Conservation (phyloP, 2,329 filamentous ascomycete species). For the Blastomyces parvus region DNA sequence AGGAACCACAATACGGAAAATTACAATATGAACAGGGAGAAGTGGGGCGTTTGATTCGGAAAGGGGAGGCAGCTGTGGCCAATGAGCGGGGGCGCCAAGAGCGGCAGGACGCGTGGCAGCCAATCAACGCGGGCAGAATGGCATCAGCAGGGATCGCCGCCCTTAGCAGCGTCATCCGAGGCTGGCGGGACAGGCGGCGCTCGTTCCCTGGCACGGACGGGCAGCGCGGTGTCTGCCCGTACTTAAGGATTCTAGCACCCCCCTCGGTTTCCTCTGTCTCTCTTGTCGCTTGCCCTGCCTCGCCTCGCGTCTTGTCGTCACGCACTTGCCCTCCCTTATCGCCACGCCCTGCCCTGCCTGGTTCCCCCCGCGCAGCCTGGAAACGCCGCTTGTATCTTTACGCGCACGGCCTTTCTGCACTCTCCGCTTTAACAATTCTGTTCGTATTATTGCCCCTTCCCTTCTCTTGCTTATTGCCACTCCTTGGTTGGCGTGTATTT, state of each 20-base stretch:
- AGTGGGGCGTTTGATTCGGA: slow-evolving; percentile 12
- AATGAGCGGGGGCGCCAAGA: neutral
- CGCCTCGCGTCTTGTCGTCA: slow-evolving; percentile 16
- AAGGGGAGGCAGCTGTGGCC: neutral
- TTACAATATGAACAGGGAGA: slow-evolving; percentile 10
- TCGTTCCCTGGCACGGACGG: slow-evolving; percentile 21
- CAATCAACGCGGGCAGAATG: slow-evolving; percentile 26
- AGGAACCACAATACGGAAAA: neutral
- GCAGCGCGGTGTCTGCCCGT: slow-evolving; percentile 27
- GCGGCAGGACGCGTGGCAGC: slow-evolving; percentile 22
- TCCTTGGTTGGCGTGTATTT: neutral
- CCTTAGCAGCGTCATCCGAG: slow-evolving; percentile 29
- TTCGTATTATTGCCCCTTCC: neutral
- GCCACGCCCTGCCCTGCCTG: neutral
- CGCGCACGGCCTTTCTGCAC: neutral
- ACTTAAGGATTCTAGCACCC: slow-evolving; percentile 37
- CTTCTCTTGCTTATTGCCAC: slow-evolving; percentile 9
- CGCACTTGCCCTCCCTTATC: slow-evolving; percentile 14
- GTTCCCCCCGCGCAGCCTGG: neutral
- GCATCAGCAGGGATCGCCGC: slow-evolving; percentile 27
- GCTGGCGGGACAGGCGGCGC: slow-evolving; percentile 28
- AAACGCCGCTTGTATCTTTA: neutral
- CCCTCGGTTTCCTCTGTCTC: slow-evolving; percentile 30
- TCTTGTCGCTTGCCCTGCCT: slow-evolving; percentile 20
- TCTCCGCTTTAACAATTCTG: too few relatives aligned